Base-by-base conservation (phyloP, 2,329 filamentous ascomycete genomes). In the Knufia fluminis region DNA sequence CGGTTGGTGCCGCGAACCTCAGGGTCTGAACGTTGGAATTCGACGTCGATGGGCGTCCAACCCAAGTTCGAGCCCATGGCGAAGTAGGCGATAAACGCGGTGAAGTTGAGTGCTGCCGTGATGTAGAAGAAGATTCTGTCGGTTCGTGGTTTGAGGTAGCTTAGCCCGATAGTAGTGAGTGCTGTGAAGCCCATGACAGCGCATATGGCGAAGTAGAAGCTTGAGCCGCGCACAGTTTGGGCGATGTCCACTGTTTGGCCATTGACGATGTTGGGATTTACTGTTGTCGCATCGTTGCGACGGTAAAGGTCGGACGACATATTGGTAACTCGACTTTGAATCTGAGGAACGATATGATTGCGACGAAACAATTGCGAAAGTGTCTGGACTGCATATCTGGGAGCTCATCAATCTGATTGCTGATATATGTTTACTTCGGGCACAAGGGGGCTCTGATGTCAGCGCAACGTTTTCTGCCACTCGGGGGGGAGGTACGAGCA, bases 21-120 rank as follows among this genome's bases (percentile, higher is more conserved):
- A 10, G 66, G 63, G 46, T 68, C 60, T 49, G 51, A 65, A 36
- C 71, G 68, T 1, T 64, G 66, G 55, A 76, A 85, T 59, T 86
- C 75, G 31, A 80, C 79, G 9, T 68, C 59, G 56, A 83, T 80
- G 0, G 78, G 75, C 1, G 75, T 73, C 62, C 76, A 80, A 20
- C 80, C 80, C 1, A 84, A 68, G 58, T 81, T 78, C 4, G 78
- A 76, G 14, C 71, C 80, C 79, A 84, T 82, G 54, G 75, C 71
- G 66, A 79, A 84, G 66, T 83, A 83, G n/a, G 78, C 72, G 53
- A 83, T 77, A 33, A 73, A 69, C 14, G 56, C 56, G 10, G 55
- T 50, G 17, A 58, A 50, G 35, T 46, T 51, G 44, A 55, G 50
- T 9, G 46, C 43, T n/a, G 51, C 52, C 8, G 46, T 36, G 20